Evolutionary conservation across 1,284 basidiomycete genomes (phyloP), one percentile per base, ranked within the genome.

Genomic region (Peniophora sp.): DNA sequence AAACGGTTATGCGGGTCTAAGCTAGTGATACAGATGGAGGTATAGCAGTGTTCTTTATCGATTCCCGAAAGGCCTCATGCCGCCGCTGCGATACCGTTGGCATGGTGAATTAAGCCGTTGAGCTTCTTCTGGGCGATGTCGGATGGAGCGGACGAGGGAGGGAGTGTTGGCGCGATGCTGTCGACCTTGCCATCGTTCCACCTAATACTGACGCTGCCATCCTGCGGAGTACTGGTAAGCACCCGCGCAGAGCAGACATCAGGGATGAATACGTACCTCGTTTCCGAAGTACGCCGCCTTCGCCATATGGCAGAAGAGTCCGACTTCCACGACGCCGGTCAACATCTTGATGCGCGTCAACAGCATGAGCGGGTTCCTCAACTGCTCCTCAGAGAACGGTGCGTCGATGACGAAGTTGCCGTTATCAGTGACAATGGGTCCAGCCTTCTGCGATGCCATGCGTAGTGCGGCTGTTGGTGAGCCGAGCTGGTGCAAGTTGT

Each of bases 251-350:
- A 8, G 27, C 27, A 32, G 8, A 15, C 37, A 8, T n/a, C 24
- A 27, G 20, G 10, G 2, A 37, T 43, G 34, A 23, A 46, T 12
- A 64, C 74, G 54, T 52, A 89, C 88, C 71, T 85, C 78, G 61
- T 97, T 96, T 17, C 96, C 96, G 71, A 98, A 99, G 76, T 98
- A 99, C 10, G 95, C 95, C 0, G 92, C 93, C 65, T 88, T 82
- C n/a, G 89, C 92, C 78, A 98, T 87, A 50, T 84, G 74, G 64
- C 91, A 94, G 75, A 99, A 99, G 20, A 99, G 69, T 0, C 97
- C 97, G 32, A 98, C 97, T 68, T 99, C 96, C 27, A 98, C 88
- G 11, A 99, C 93, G 52, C 97, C 96, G 1, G 96, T 98, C 49
- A 97, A 74, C 77, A 95, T 80, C 72, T 93, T 95, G 63, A 94